phyloP scores from a whole-genome alignment of 2,329 filamentous ascomycete species.

The Colletotrichum falcatum region DNA sequence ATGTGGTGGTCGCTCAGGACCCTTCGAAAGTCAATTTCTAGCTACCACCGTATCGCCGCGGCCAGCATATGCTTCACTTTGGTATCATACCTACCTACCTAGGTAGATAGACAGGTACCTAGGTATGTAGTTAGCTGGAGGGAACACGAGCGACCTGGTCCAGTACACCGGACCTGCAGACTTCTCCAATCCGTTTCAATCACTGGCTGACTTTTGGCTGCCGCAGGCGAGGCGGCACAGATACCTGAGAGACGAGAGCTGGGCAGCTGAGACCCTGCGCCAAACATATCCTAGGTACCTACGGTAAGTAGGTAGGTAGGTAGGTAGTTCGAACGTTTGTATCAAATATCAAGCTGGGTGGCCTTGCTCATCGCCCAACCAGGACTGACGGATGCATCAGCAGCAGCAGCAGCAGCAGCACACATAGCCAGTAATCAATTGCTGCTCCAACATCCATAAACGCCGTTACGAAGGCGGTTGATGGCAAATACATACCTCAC shows the following conservation, averaged over 20 bases:
- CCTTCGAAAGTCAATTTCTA: conserved; percentile 3
- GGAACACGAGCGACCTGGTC: background rate
- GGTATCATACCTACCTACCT: too few species aligned
- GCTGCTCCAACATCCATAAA: background rate
- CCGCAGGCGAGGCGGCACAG: background rate
- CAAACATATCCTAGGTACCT: background rate
- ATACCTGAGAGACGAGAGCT: background rate
- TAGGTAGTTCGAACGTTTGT: too few species aligned
- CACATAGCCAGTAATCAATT: background rate
- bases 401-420: background rate
- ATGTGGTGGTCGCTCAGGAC: background rate
- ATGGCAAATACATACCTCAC: conserved; percentile 7
- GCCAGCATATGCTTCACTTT: background rate
- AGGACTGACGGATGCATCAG: background rate
- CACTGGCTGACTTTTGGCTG: background rate
- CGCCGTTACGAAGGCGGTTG: background rate
- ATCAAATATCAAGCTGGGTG: background rate
- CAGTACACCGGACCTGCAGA: background rate
- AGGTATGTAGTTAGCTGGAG: too few species aligned
- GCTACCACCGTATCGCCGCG: background rate
- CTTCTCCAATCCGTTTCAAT: background rate
- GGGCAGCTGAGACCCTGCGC: background rate
- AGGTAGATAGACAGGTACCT: too few species aligned
- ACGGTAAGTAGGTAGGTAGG: too few species aligned
- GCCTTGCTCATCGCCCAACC: background rate